phyloP scores from a whole-genome alignment of 768 basidiomycete species.

The Mycena haematopus region DNA sequence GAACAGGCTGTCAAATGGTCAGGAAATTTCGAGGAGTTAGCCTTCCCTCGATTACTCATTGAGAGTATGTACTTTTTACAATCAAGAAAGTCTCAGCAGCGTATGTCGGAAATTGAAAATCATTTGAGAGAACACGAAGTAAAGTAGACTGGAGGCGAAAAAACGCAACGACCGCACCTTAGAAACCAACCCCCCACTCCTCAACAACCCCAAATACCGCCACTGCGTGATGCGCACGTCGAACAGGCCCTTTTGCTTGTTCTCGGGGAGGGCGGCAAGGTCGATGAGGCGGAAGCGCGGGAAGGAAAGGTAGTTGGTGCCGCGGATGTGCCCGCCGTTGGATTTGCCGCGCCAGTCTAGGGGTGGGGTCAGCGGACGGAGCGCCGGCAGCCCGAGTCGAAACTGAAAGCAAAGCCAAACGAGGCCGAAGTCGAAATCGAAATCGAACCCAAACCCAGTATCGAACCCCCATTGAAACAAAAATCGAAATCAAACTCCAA shows the following conservation, averaged over 20 bases:
- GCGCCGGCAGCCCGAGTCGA: background rate
- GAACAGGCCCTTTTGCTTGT: constrained; percentile 6
- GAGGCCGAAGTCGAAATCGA: too few species aligned
- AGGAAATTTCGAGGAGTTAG: too few species aligned
- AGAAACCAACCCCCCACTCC: too few species aligned
- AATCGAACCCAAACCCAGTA: too few species aligned
- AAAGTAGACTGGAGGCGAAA: too few species aligned
- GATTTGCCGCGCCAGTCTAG: constrained; percentile 31
- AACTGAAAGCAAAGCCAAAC: background rate
- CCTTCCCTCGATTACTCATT: too few species aligned
- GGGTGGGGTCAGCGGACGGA: background rate
- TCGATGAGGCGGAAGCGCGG: constrained; percentile 27
- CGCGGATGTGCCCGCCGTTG: constrained; percentile 29
- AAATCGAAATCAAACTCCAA: background rate
- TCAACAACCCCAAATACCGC: constrained; percentile 16
- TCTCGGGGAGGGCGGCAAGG: constrained; percentile 16
- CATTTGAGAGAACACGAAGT: too few species aligned
- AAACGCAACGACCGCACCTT: constrained; percentile 8
- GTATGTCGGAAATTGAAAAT: too few species aligned
- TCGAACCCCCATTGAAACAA: too few species aligned
- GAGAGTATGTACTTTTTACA: too few species aligned
- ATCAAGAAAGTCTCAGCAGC: too few species aligned
- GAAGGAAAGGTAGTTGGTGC: constrained; percentile 23
- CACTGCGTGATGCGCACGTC: constrained; percentile 26
- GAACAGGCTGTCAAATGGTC: too few species aligned